These are phyloP conservation scores for Backusella luteola DNA, from an alignment of 192 early-diverging fungal species.

Conservation along the genomic window DNA sequence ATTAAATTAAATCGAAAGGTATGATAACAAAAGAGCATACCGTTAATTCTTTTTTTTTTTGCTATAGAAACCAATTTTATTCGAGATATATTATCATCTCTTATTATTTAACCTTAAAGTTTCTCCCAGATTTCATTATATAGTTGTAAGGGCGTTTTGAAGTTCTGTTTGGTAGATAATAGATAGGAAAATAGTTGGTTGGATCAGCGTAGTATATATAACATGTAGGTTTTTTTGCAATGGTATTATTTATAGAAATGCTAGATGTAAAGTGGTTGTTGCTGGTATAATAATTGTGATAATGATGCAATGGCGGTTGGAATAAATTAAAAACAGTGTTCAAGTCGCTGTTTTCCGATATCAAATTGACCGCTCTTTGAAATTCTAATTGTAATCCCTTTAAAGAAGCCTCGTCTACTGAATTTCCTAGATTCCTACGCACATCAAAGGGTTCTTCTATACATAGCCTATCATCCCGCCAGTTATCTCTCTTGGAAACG, in stretches of 20 bases:
- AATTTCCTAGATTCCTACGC: constrained; percentile 86
- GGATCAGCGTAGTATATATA: background rate
- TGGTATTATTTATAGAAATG: background rate
- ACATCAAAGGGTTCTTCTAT: constrained; percentile 95
- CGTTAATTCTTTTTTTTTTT: background rate
- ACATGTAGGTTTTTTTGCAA: background rate
- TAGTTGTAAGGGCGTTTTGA: background rate
- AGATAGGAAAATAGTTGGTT: background rate
- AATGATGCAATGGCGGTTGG: background rate
- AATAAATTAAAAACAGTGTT: background rate
- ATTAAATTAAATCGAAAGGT: background rate
- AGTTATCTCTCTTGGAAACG: constrained; percentile 78
- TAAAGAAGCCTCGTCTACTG: constrained; percentile 75
- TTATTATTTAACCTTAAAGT: background rate
- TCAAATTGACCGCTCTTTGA: constrained; percentile 56
- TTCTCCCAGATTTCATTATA: background rate
- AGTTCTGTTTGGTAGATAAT: background rate
- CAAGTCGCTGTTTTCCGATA: background rate
- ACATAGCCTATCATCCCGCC: constrained; percentile 85
- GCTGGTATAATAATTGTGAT: background rate
- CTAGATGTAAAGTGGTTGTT: background rate
- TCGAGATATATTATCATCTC: background rate
- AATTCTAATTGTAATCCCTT: constrained; percentile 80
- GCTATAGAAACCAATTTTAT: background rate
- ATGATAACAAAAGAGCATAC: background rate